Conservation (phyloP, 2,329 filamentous ascomycete genomes). For the Colletotrichum spaethianum region DNA sequence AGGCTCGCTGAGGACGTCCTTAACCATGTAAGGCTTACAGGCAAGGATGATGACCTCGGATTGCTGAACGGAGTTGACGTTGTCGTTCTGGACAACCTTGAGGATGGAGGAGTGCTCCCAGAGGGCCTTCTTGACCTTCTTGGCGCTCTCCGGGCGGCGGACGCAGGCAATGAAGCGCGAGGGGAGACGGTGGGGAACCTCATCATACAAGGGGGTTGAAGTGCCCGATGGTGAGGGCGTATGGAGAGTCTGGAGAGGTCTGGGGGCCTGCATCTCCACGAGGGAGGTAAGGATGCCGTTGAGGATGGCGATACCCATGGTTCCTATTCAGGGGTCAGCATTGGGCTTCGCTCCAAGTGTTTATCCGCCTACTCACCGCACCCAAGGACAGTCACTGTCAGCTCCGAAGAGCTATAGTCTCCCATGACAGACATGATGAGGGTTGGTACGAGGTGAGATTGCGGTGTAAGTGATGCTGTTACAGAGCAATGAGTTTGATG, state of each 20-base stretch:
- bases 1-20: constrained; percentile 75
- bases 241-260: constrained; percentile 58
- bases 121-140: constrained; percentile 77
- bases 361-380: constrained; percentile 72
- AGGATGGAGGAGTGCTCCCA: constrained; percentile 73
- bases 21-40: constrained; percentile 85
- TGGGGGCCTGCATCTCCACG: constrained; percentile 61
- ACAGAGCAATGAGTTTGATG: neutral
- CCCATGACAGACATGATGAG: constrained; percentile 48
- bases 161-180: constrained; percentile 87
- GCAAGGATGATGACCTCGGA: constrained; percentile 83
- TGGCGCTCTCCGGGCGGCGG: constrained; percentile 76
- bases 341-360: neutral
- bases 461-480: constrained; percentile 34
- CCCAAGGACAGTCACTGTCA: constrained; percentile 85
- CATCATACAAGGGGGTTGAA: constrained; percentile 59
- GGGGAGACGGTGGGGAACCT: constrained; percentile 73
- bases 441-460: constrained; percentile 12
- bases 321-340: constrained; percentile 66
- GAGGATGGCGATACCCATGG: constrained; percentile 88
- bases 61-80: constrained; percentile 75
- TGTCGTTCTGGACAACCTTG: constrained; percentile 79
- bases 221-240: constrained; percentile 50
- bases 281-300: constrained; percentile 84
- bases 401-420: constrained; percentile 59